phyloP scores from a whole-genome alignment of 495 filamentous ascomycete genomes.

The Mytilinidion resinicola region DNA sequence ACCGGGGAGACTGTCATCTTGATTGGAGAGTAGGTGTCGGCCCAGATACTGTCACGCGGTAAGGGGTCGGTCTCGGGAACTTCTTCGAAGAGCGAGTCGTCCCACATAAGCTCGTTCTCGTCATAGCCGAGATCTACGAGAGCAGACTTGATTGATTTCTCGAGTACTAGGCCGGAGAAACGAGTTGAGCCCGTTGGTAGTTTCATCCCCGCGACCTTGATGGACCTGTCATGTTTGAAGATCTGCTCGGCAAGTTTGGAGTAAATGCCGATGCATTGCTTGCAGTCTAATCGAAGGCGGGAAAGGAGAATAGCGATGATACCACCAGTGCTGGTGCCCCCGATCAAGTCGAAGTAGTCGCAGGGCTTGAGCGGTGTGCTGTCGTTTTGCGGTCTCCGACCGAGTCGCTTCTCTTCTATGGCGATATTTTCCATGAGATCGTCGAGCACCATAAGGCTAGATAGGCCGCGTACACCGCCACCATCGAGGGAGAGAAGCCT shows the following conservation, averaged over 20 bases:
- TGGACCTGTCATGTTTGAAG: slow-evolving; percentile 33
- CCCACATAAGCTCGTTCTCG: slow-evolving; percentile 34
- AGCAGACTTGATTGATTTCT: slow-evolving; percentile 29
- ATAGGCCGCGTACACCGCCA: slow-evolving; percentile 29
- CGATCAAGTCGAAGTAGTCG: slow-evolving; percentile 29
- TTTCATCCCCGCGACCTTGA: slow-evolving; percentile 33
- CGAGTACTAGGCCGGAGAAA: slow-evolving; percentile 29
- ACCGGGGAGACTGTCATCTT: slow-evolving; percentile 19
- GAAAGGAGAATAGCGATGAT: slow-evolving; percentile 31
- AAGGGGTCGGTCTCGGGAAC: slow-evolving; percentile 20
- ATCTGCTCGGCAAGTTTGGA: slow-evolving; percentile 27
- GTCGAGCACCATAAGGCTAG: slow-evolving; percentile 27
- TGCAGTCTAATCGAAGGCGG: slow-evolving; percentile 24
- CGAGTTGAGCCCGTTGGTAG: slow-evolving; percentile 23
- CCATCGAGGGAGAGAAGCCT: slow-evolving; percentile 27
- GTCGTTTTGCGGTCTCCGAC: slow-evolving; percentile 9
- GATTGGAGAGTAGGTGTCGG: slow-evolving; percentile 10
- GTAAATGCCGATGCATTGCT: slow-evolving; percentile 28
- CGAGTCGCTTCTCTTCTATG: slow-evolving; percentile 24
- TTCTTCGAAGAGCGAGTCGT: slow-evolving; percentile 31
- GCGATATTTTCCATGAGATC: slow-evolving; percentile 28
- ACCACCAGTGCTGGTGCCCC: slow-evolving; percentile 28
- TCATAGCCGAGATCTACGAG: slow-evolving; percentile 28
- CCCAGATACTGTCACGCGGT: slow-evolving; percentile 27
- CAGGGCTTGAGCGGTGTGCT: slow-evolving; percentile 21